Evolutionary conservation across 495 filamentous ascomycete species (phyloP), one percentile per base, ranked within the genome.

Genomic region (Tuber indicum): DNA sequence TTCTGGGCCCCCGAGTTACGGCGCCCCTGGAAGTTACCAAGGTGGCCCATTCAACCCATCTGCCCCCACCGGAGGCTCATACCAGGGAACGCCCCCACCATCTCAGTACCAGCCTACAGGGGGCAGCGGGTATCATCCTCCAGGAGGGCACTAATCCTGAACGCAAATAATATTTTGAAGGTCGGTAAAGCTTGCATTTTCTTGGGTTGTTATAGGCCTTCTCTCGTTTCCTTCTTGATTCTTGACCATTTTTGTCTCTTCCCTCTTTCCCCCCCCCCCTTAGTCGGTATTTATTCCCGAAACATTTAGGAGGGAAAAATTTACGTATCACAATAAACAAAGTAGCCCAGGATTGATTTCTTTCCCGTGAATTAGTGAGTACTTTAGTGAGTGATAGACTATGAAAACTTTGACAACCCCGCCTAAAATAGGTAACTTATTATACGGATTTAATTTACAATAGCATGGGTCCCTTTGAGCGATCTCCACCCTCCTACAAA

Each of bases 401-500:
- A n/a, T 66, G 58, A 66, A 66, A 66, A 32, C 16, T 66, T 7
- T 17, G n/a, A 58, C 26, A 32, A 14, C 58, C 58, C 58, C 3
- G 3, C 23, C 10, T 66, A 32, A 66, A 66, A 12, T 66, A 66
- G 17, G 3, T 32, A 26, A n/a, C 52, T 46, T 46, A 62, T n/a
- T 62, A 62, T 52, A 21, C 21, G n/a, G 10, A 52, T n/a, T n/a
- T 52, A 52, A 52, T 52, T 23, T 47, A 6, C 49, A n/a, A n/a
- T 52, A n/a, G 49, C 6, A 4, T 7, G 46, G 46, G 46, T 19
- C 49, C 23, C 49, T 58, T 85, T 87, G 91, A 79, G 89, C 85
- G 74, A 92, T 86, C 23, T 84, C 84, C 73, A 92, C 89, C 84
- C 88, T 89, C 84, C 87, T 87, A 41, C 85, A 77, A 75, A 84